These are phyloP conservation scores for Penicillium odoratum DNA, from an alignment of 495 filamentous ascomycete species.

Conservation along the genomic window DNA sequence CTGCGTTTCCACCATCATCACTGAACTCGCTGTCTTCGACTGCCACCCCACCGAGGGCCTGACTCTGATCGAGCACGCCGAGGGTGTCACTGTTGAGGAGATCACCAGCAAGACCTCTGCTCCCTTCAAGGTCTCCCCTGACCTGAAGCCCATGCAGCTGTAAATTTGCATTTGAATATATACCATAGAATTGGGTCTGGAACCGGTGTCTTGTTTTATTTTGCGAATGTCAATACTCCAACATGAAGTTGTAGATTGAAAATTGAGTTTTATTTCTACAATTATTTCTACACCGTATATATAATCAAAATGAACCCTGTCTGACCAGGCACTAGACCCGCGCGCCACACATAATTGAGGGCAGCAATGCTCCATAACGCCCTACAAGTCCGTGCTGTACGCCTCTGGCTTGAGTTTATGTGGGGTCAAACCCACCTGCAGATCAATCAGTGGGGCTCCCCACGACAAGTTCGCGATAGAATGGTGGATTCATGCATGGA, in stretches of 20 bases:
- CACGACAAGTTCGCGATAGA: background rate
- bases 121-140: slow-evolving; percentile 72
- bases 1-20: slow-evolving; percentile 87
- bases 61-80: slow-evolving; percentile 77
- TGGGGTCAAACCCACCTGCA: slow-evolving; percentile 2
- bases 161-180: slow-evolving; percentile 3
- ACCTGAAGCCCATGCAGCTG: slow-evolving; percentile 52
- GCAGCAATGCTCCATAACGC: too few relatives aligned
- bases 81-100: slow-evolving; percentile 81
- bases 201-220: slow-evolving; percentile 8
- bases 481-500: slow-evolving; percentile 87
- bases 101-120: slow-evolving; percentile 84
- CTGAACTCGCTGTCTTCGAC: slow-evolving; percentile 83
- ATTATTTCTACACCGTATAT: background rate
- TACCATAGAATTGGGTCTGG: slow-evolving; percentile 7
- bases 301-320: too few relatives aligned
- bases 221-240: slow-evolving; percentile 2
- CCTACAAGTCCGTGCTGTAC: background rate
- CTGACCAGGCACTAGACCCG: background rate
- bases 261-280: background rate
- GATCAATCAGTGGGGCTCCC: background rate
- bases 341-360: background rate
- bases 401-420: background rate
- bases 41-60: slow-evolving; percentile 77
- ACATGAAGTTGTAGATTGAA: background rate